These are phyloP conservation scores for Cercospora nicotianae DNA, from an alignment of 2,329 filamentous ascomycete species.

Conservation along the genomic window DNA sequence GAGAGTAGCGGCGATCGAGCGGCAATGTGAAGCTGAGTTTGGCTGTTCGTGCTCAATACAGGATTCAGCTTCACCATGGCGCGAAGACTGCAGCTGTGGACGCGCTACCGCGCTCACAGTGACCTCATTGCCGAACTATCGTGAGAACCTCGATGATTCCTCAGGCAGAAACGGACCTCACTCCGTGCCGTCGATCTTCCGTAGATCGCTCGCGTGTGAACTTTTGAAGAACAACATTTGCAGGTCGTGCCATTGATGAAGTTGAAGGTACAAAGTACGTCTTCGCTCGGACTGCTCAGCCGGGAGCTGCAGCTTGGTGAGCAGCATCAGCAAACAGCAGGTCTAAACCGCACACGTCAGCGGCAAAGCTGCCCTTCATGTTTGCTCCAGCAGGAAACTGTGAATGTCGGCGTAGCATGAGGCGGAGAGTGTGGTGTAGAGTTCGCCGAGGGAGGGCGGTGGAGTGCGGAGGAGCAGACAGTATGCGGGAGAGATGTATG, in stretches of 20 bases:
- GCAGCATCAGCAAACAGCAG: neutral
- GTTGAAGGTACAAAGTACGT: too few relatives aligned
- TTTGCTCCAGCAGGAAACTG: neutral
- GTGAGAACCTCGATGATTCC: neutral
- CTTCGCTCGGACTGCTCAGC: neutral
- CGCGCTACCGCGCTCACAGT: neutral
- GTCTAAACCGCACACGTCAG: neutral
- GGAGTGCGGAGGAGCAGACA: neutral
- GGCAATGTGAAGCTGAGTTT: neutral
- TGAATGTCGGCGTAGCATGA: neutral
- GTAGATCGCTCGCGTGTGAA: neutral
- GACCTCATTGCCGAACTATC: neutral
- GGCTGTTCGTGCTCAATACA: neutral
- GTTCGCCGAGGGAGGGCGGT: neutral
- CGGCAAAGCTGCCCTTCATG: neutral
- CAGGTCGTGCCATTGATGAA: neutral
- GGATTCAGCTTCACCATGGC: constrained; percentile 1
- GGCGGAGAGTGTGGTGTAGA: neutral
- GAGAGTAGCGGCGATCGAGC: neutral
- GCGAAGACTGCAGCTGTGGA: neutral
- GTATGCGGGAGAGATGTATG: neutral
- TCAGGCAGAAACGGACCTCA: neutral
- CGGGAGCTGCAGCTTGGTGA: neutral
- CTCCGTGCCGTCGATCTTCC: neutral
- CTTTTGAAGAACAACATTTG: neutral